Evolutionary conservation across 768 basidiomycete genomes (phyloP), one percentile per base, ranked within the genome.

Genomic region (Neoboletus magnificus): DNA sequence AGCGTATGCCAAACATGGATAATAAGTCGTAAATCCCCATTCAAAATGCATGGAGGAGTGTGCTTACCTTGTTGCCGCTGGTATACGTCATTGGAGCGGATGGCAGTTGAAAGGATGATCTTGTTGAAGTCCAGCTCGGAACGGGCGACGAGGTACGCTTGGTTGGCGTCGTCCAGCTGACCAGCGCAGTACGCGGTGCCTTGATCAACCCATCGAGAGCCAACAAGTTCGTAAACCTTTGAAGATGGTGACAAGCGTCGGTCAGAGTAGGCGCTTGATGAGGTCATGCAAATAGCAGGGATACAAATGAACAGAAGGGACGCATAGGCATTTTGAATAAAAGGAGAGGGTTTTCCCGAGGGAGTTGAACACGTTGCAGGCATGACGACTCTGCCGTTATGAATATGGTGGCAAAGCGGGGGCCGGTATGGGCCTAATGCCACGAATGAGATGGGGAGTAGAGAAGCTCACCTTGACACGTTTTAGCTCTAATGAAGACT

Each of bases 151-250:
- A 94, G 84, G 55, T 86, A 79, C 6, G 87, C 94, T 68, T 87
- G 89, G 63, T 84, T 85, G 47, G 81, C 80, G 48, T 87, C 84
- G 62, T 86, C 82, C 60, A 89, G 89, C 68, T 94, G 86, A 43
- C 94, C 94, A 66, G 90, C 91, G 71, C 95, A 97, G 69, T 94
- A 91, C 1, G 97, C 97, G 18, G 97, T 99, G 45, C 97, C 97
- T 69, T 93, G 86, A 78, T 99, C 97, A 52, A 87, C 81, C 97
- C 97, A 99, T 54, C 86, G 84, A 60, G 89, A 82, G 55, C 89
- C 92, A 50, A 93, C 82, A 56, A 99, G 86, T 72, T 95, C 89
- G 73, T 99, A 98, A 27, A 99, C 96, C 89, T 99, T 66, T 62
- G 60, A 66, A 55, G 58, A 65, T 48, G 56, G 54, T 51, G 56